Percentiles rank a stretch among this genome's conserved stretches.
These are phyloP conservation scores for Rhypophila decipiens DNA, from an alignment of 495 filamentous ascomycete species.

Conservation along the genomic window DNA sequence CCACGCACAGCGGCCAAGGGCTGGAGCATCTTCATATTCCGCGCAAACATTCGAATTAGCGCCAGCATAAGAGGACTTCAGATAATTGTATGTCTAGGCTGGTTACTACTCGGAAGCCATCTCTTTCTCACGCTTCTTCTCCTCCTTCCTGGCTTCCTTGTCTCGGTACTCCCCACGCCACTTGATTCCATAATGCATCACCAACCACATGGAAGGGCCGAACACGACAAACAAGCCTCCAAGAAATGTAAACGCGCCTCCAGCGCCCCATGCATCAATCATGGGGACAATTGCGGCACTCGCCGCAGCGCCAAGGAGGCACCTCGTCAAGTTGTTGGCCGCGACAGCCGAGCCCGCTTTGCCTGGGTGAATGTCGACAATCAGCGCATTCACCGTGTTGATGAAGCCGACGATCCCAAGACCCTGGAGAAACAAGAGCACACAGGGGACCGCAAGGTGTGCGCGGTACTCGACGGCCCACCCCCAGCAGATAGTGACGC, in stretches of 20 bases:
- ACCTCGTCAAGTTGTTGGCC: conserved; percentile 64
- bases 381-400: conserved; percentile 45
- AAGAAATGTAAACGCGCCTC: conserved; percentile 67
- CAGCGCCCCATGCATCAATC: conserved; percentile 56
- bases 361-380: conserved; percentile 60
- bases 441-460: conserved; percentile 38
- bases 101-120: too few relatives aligned
- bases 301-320: conserved; percentile 59
- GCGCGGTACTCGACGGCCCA: conserved; percentile 43
- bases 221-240: conserved; percentile 46
- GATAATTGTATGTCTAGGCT: too few relatives aligned
- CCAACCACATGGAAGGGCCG: conserved; percentile 44
- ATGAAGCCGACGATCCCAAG: conserved; percentile 43
- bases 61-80: too few relatives aligned
- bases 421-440: conserved; percentile 52
- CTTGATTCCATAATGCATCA: conserved; percentile 31
- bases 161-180: conserved; percentile 27
- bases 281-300: conserved; percentile 62
- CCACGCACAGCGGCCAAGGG: too few relatives aligned
- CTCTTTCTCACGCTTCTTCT: conserved; percentile 4
- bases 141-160: conserved; percentile 9
- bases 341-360: conserved; percentile 60
- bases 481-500: conserved; percentile 45
- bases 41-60: too few relatives aligned
- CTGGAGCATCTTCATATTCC: too few relatives aligned